Evolutionary conservation across 2,329 filamentous ascomycete species (phyloP), one percentile per base, ranked within the genome.

Genomic region (Cadophora malorum): DNA sequence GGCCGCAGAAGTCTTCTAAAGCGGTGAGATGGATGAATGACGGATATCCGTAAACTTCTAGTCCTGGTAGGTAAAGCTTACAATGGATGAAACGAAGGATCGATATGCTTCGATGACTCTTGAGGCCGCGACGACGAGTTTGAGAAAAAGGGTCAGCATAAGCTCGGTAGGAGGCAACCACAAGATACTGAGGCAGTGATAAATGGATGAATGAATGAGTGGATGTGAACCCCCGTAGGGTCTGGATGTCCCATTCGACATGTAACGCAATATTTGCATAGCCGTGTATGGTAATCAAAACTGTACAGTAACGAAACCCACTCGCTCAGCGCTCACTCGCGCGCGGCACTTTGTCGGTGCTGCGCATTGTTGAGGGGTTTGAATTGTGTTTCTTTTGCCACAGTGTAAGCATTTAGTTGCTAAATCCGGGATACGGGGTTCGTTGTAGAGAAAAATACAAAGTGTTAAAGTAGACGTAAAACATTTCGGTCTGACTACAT

Each of bases 311-410:
- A 49, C n/a, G 16, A 59, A 41, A 38, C 21, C n/a, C 35, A 31
- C 12, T 35, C 31, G 28, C 52, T 53, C 31, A 56, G 16, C 35
- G 35, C 53, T 58, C 33, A 38, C 14, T 49, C 45, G 41, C 41
- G 45, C 16, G 16, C 59, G 59, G 59, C 59, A 62, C 41, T 62
- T 62, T 31, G 6, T 62, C 59, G 59, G 59, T 28, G 59, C 41
- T 49, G 59, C 59, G 56, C 56, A 59, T 23, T 58, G 31, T 38
- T 8, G 33, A 33, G 35, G 35, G 4, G n/a, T 59, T 19, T 59
- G n/a, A 59, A 8, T 23, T 59, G 33, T 23, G n/a, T 41, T 41
- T 41, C 6, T 25, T 41, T 62, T 50, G 25, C 38, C 59, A 62
- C 59, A 21, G 25, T 19, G 58, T 45, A 28, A 61, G 58, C 41